Conservation (phyloP, 1,284 basidiomycete genomes). For the Ceratobasidium sp. region DNA sequence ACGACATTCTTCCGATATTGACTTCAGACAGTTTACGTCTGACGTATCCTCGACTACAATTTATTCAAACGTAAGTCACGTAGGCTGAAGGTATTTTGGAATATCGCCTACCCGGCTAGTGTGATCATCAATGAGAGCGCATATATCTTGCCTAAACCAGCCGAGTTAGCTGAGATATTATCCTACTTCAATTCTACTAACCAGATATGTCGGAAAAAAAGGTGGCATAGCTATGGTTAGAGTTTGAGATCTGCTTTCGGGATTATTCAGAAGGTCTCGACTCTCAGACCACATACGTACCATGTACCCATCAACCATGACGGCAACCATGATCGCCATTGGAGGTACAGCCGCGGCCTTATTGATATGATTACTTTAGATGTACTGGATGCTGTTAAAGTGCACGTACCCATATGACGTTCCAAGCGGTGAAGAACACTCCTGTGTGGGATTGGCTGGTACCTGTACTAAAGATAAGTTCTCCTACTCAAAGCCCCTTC, state of each 20-base stretch:
- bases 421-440: conserved; percentile 6
- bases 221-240: conserved; percentile 4
- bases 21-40: conserved; percentile 2
- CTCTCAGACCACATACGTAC: neutral
- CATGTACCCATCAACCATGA: conserved; percentile 8
- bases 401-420: conserved; percentile 7
- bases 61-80: neutral
- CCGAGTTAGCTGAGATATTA: neutral
- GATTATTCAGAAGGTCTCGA: neutral
- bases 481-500: neutral
- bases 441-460: neutral
- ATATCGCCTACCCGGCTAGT: neutral
- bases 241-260: too few relatives aligned
- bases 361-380: neutral
- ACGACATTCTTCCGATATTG: neutral
- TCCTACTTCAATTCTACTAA: neutral
- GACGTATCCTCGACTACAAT: conserved; percentile 16
- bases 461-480: neutral
- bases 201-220: conserved; percentile 7
- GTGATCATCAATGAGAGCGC: conserved; percentile 17
- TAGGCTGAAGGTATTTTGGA: too few relatives aligned
- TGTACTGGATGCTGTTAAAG: neutral
- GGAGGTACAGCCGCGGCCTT: conserved; percentile 7
- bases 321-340: neutral
- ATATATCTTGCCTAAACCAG: conserved; percentile 7